Conservation (phyloP, 1,139 yeast genomes). For the Kurtzmaniella quercitrusa region DNA sequence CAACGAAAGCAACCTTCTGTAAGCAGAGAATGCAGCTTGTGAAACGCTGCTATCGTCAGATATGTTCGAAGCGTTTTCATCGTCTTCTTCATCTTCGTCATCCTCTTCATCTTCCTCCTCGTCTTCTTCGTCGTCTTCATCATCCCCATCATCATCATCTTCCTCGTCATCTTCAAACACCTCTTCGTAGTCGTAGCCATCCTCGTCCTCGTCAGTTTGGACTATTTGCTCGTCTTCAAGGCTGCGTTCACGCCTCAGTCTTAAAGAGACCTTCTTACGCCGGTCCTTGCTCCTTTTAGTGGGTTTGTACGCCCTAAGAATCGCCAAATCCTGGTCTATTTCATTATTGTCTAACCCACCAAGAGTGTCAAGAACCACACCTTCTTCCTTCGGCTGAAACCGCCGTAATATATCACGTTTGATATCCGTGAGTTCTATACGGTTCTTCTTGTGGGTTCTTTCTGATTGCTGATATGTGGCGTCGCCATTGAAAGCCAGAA, state of each 20-base stretch:
- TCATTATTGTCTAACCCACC: slow-evolving; percentile 15
- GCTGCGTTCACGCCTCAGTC: not conserved
- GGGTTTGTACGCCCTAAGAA: slow-evolving; percentile 10
- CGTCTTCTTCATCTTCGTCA: slow-evolving; percentile 8
- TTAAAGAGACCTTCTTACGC: not conserved
- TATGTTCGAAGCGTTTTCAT: slow-evolving; percentile 6
- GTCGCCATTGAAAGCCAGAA: slow-evolving; percentile 18
- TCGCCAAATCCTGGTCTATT: slow-evolving; percentile 19
- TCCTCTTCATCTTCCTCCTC: slow-evolving; percentile 8
- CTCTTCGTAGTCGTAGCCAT: slow-evolving; percentile 9
- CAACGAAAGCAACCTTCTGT: slow-evolving; percentile 8
- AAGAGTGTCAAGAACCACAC: slow-evolving; percentile 4
- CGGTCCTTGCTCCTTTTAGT: slow-evolving; percentile 1
- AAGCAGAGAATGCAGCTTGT: slow-evolving; percentile 4
- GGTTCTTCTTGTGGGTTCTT: slow-evolving; percentile 22
- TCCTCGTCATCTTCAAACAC: slow-evolving; percentile 9
- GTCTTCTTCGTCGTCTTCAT: slow-evolving; percentile 5
- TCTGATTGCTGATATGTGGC: slow-evolving; percentile 23
- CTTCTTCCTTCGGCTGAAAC: slow-evolving; percentile 2
- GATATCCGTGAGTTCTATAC: slow-evolving; percentile 31
- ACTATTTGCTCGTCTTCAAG: slow-evolving; percentile 2
- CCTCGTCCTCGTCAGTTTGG: slow-evolving; percentile 7
- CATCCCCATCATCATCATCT: slow-evolving; percentile 4
- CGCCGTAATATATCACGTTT: slow-evolving; percentile 9
- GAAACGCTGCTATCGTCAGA: slow-evolving; percentile 8